Base-by-base conservation (phyloP, 306 rosid genomes). In the Sesbania bispinosa region DNA sequence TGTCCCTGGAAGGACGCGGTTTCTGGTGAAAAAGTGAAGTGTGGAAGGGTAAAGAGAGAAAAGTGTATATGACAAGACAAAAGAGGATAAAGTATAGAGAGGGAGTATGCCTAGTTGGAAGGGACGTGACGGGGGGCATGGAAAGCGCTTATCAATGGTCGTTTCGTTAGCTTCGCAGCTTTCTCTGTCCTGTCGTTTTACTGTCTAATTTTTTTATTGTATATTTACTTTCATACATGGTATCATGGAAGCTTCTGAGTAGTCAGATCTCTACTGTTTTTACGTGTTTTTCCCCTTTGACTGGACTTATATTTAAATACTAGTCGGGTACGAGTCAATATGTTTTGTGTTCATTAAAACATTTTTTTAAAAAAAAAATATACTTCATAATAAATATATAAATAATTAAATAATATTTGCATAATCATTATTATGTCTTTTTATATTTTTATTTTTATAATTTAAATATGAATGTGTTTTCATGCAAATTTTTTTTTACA, bases 1-100 rank as follows among this genome's bases (percentile, higher is more conserved):
- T 43, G 71, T 10, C 80, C 78, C 41, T 36, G 3, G 62, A 51
- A 78, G 51, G 51, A 84, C 90, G 78, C 82, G 78, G 57, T 72
- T 72, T 79, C 50, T 1, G 54, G 24, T 6, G 38, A 26, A 19
- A 39, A 20, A 13, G 39, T 6, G 39, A 16, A 24, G 50, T 2
- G 48, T 30, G 4, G 13, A 18, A 35, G 24, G 51, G 21, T 65
- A 45, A 15, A 3, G 6, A 14, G 57, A 15, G 71, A 6, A 15
- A 65, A 41, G 21, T 38, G 4, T 0, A 62, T 1, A n/a, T 18
- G 30, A 38, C 5, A 61, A 10, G 43, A 58, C 26, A 32, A 30
- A 36, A 60, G 67, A 39, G 6, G 52, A 62, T 21, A 43, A 38
- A 62, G 68, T 10, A 19, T 5, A 11, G 1, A 2, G 1, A 3